Percentiles rank a stretch among this genome's conserved stretches.
Conservation (phyloP, 202 grass and related monocot species). For the Zizania palustris region DNA sequence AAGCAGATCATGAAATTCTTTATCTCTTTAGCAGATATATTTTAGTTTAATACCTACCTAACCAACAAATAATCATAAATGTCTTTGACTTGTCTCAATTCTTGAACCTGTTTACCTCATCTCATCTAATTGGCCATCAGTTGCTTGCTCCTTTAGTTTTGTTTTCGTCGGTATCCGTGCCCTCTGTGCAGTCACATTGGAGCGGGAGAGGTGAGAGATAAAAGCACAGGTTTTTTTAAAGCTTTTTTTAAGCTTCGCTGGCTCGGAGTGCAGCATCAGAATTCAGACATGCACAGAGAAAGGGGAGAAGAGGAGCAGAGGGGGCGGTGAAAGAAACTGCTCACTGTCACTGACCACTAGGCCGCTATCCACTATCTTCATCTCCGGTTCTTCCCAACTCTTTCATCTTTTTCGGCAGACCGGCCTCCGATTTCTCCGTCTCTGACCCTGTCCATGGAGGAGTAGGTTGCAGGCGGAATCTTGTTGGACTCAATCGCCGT, state of each 20-base stretch:
- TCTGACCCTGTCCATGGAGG: not conserved
- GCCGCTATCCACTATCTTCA: not conserved
- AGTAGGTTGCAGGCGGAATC: not conserved
- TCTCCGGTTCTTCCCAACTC: constrained; percentile 4
- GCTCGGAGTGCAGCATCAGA: not conserved
- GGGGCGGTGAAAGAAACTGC: constrained; percentile 39
- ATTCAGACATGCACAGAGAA: not conserved
- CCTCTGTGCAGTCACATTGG: constrained; percentile 45
- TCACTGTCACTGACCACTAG: not conserved
- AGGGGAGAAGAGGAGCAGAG: not conserved
- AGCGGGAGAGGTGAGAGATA: not conserved
- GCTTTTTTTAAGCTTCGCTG: constrained; percentile 1
- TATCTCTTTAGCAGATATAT: no score
- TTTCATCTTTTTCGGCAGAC: not conserved
- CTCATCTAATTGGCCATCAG: not conserved
- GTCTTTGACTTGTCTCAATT: no score
- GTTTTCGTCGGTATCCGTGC: constrained; percentile 38
- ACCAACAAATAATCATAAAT: no score
- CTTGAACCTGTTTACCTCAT: no score
- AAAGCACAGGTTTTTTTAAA: constrained; percentile 27
- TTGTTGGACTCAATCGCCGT: constrained; percentile 22
- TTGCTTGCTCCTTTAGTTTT: constrained; percentile 3
- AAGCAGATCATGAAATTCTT: no score
- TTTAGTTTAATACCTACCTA: no score
- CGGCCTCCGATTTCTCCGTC: not conserved